phyloP scores from a whole-genome alignment of 78 protist species.

The Speleostelium caveatum region DNA sequence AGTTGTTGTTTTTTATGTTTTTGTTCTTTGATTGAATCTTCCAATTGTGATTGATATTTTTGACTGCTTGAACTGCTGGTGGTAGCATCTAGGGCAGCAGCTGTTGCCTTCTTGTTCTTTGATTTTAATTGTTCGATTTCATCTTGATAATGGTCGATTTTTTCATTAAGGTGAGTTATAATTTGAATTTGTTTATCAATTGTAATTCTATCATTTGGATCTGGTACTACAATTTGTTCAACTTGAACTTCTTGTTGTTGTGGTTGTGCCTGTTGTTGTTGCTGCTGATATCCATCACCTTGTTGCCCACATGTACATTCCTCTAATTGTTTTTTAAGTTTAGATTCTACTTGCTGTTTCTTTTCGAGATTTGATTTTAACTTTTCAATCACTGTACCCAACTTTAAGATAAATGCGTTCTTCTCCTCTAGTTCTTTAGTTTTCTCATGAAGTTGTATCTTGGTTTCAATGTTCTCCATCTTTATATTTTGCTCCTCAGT shows the following conservation, averaged over 20 bases:
- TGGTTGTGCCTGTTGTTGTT: constrained; percentile 13
- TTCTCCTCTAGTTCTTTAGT: not conserved
- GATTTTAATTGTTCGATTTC: not conserved
- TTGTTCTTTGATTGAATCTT: not conserved
- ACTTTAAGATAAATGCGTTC: not conserved
- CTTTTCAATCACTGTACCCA: not conserved
- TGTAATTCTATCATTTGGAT: constrained; percentile 12
- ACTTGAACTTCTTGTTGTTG: constrained; percentile 13
- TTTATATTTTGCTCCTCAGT: not conserved
- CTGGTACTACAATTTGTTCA: no score
- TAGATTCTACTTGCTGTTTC: not conserved
- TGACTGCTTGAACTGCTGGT: not conserved
- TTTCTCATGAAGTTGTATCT: not conserved
- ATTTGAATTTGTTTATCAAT: not conserved
- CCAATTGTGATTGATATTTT: constrained; percentile 5
- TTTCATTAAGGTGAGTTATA: not conserved
- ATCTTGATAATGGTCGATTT: not conserved
- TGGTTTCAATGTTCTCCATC: not conserved
- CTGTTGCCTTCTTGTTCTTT: not conserved
- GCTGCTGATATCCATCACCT: not conserved
- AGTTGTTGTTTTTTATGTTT: not conserved
- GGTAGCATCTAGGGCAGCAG: not conserved
- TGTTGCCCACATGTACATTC: not conserved
- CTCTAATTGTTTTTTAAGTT: not conserved
- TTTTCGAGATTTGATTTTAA: not conserved